Conservation (phyloP, 805 yeast species). For the Saturnispora bothae region DNA sequence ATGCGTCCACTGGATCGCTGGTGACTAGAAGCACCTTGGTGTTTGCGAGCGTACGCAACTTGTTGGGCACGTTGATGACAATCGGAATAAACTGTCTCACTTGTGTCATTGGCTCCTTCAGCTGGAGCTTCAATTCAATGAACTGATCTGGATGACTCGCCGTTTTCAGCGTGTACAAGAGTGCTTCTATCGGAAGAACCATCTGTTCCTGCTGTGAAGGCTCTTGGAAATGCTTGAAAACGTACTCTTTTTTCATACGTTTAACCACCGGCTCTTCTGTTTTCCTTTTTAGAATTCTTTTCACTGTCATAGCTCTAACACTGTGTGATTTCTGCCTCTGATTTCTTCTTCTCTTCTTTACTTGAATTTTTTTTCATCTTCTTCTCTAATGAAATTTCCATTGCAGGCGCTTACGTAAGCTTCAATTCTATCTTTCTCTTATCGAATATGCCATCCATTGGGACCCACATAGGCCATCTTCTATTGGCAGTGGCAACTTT, state of each 20-base stretch:
- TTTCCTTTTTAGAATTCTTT: conserved; percentile 4
- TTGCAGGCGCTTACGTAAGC: too few relatives aligned
- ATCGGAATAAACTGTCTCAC: conserved; percentile 44
- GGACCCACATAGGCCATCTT: too few relatives aligned
- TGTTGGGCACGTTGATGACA: conserved; percentile 46
- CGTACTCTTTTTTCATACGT: conserved; percentile 5
- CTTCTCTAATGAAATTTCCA: too few relatives aligned
- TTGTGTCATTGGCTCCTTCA: conserved; percentile 33
- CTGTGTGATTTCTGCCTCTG: too few relatives aligned
- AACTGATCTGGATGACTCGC: conserved; percentile 21
- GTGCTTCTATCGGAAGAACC: conserved; percentile 21
- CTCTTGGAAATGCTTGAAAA: conserved; percentile 12
- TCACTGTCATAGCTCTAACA: conserved; percentile 8
- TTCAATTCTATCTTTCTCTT: too few relatives aligned
- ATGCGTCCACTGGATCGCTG: conserved; percentile 59
- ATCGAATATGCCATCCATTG: too few relatives aligned
- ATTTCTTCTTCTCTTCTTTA: too few relatives aligned
- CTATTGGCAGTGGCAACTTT: too few relatives aligned
- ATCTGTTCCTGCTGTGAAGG: conserved; percentile 13
- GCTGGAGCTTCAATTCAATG: conserved; percentile 37
- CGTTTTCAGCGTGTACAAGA: conserved; percentile 23
- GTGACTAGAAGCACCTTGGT: conserved; percentile 52
- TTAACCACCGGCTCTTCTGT: neutral
- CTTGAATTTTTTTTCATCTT: too few relatives aligned
- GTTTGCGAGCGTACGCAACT: conserved; percentile 38